A percentile compares a stretch with the other conserved stretches of the same genome.
These are phyloP conservation scores for Phytophthora multivora DNA, from an alignment of 352 stramenopile genomes.

Conservation along the genomic window DNA sequence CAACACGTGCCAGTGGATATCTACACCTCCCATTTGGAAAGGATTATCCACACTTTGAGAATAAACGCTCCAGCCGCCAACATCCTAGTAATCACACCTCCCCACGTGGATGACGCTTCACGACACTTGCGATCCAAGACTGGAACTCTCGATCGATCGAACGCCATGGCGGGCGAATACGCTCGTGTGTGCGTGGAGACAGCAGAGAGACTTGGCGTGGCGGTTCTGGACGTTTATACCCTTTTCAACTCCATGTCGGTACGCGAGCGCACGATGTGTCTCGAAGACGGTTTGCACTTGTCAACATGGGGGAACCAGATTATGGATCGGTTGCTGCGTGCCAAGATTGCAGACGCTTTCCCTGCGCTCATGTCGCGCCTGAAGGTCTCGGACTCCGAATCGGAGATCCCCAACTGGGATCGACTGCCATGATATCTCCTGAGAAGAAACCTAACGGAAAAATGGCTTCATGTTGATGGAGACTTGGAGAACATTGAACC, in stretches of 20 bases:
- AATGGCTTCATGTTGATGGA: not conserved
- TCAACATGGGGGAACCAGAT: slow-evolving; percentile 48
- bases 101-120: slow-evolving; percentile 40
- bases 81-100: slow-evolving; percentile 54
- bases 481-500: too few species aligned
- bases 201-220: slow-evolving; percentile 22
- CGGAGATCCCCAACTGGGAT: slow-evolving; percentile 27
- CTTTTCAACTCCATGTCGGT: slow-evolving; percentile 43
- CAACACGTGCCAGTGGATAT: slow-evolving; percentile 53
- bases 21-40: slow-evolving; percentile 46
- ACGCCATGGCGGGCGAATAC: slow-evolving; percentile 40
- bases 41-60: slow-evolving; percentile 31
- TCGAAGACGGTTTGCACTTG: slow-evolving; percentile 61
- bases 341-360: slow-evolving; percentile 36
- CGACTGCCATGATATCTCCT: not conserved
- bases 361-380: slow-evolving; percentile 17
- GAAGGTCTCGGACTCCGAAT: too few species aligned
- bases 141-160: slow-evolving; percentile 41
- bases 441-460: not conserved
- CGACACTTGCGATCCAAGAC: slow-evolving; percentile 16
- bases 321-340: slow-evolving; percentile 37
- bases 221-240: slow-evolving; percentile 47
- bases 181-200: slow-evolving; percentile 43
- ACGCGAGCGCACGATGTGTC: slow-evolving; percentile 31
- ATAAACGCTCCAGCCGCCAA: slow-evolving; percentile 22